Percentiles rank a stretch among this genome's conserved stretches.
Conservation (phyloP, 2,329 filamentous ascomycete genomes). For the Madurella fahalii region DNA sequence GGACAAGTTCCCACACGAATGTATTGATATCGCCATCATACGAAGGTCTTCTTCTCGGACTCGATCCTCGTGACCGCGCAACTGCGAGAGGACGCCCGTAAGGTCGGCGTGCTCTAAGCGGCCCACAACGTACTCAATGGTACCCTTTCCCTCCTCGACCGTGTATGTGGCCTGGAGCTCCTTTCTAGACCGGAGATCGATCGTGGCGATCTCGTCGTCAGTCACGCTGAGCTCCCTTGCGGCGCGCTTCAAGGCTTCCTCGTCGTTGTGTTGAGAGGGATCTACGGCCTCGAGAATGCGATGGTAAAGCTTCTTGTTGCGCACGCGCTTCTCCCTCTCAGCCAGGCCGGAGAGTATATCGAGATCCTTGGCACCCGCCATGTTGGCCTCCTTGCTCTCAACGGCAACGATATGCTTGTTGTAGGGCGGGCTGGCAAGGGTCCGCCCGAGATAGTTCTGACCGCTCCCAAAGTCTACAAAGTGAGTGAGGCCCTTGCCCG, state of each 20-base stretch:
- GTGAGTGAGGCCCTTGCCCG: constrained; percentile 66
- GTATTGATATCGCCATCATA: constrained; percentile 88
- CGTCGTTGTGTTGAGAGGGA: constrained; percentile 39
- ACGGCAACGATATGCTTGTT: constrained; percentile 85
- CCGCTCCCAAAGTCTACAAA: constrained; percentile 95
- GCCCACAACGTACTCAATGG: constrained; percentile 74
- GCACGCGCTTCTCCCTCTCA: constrained; percentile 66
- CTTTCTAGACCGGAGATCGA: constrained; percentile 49
- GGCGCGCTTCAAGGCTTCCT: constrained; percentile 36
- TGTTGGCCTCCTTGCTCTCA: constrained; percentile 82
- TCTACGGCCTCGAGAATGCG: constrained; percentile 44
- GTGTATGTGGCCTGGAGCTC: constrained; percentile 51
- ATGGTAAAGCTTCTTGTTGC: constrained; percentile 78
- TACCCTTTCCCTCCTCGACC: constrained; percentile 59
- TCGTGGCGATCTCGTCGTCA: constrained; percentile 30
- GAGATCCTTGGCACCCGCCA: constrained; percentile 75
- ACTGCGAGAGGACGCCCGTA: constrained; percentile 59
- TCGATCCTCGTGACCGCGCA: constrained; percentile 43
- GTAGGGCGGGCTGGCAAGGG: constrained; percentile 80
- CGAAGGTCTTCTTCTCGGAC: constrained; percentile 38
- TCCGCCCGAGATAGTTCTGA: constrained; percentile 90
- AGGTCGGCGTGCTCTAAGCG: constrained; percentile 70
- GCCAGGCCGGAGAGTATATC: constrained; percentile 78
- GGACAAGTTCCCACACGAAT: constrained; percentile 96
- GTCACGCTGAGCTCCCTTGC: constrained; percentile 30